Evolutionary conservation across 805 yeast genomes (phyloP), one percentile per base, ranked within the genome.

Genomic region (Starmerella sp.): DNA sequence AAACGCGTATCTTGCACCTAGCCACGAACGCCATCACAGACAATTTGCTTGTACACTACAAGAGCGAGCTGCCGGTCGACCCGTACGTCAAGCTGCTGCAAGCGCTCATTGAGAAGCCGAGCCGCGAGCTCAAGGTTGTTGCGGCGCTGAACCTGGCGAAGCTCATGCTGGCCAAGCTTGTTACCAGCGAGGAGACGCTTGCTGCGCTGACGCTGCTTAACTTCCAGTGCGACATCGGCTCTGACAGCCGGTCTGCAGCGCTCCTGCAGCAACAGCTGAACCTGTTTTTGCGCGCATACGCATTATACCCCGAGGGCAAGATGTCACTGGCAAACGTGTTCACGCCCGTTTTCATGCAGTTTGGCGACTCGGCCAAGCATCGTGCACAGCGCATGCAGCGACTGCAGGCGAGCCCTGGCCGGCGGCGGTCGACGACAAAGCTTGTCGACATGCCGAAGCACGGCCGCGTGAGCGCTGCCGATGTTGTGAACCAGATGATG

Each of bases 91-190:
- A 15, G 17, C 30, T 41, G 17, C 29, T 28, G 6, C 34, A 35
- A 22, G 6, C 41, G n/a, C 30, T n/a, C 17, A 15, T 22, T 17
- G 41, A 8, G 29, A 7, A 6, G 32, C 36, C 37, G 43, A 71
- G 78, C 60, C 86, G 86, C 1, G 77, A 76, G 31, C 75, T 88
- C 17, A 96, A 87, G 66, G 82, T 91, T 0, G 75, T 81, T 1
- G 84, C 91, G 9, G 95, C 91, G 0, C 95, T 87, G 64, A 95
- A 95, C 0, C 71, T 90, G 30, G 86, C 90, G 63, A 90, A 91
- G 70, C 71, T 91, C 51, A 80, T 83, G 62, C 73, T 93, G 52
- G 84, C 91, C 14, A 95, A 85, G 60, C 77, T 86, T 22, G 75
- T 89, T 54, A 77, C 74, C 6, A 89, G 84, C 63, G 82, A 14